Base-by-base conservation (phyloP, 208 protist genomes). In the Leishmania tarentolae region DNA sequence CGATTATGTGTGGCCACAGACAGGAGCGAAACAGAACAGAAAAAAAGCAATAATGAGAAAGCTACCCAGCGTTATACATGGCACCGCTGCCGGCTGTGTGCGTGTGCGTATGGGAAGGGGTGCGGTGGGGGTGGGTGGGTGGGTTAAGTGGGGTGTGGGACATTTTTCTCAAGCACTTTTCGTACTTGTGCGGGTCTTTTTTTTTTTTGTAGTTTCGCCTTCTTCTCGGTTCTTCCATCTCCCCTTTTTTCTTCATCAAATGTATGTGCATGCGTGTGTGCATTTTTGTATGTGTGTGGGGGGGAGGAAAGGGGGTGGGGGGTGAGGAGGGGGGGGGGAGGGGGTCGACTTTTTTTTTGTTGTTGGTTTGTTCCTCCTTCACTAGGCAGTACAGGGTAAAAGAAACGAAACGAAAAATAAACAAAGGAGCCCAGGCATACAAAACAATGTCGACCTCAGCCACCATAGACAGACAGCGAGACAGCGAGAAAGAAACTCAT, bases 371-470 rank as follows among this genome's bases (percentile, higher is more conserved):
- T 3, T 50, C 40, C 70, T 56, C 21, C 28, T 75, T 9, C 46
- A 75, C 70, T 53, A 75, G 5, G 24, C 70, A 56, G 70, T 75
- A 75, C 70, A 75, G 70, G 70, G 17, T 7, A 75, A 15, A 56
- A 57, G 31, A 57, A 75, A 2, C 35, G 0, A 40, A 1, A 15
- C 13, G 35, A 56, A 0, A 40, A 52, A 37, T 9, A 35, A 24
- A 44, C n/a, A n/a, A 71, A 11, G 15, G 46, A 2, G 7, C 37
- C 31, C 7, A n/a, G 6, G 15, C 37, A 15, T 42, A 40, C 31
- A 40, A 24, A 24, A 40, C 31, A n/a, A 24, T 1, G 31, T 35
- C 4, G 19, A 68, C 15, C 37, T 40, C 63, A 42, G 24, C 31
- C 31, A 68, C 24, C 21, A 24, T 46, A 57, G 15, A 75, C 40